These are phyloP conservation scores for Ustilago loliicola DNA, from an alignment of 1,284 basidiomycete genomes.

Conservation along the genomic window DNA sequence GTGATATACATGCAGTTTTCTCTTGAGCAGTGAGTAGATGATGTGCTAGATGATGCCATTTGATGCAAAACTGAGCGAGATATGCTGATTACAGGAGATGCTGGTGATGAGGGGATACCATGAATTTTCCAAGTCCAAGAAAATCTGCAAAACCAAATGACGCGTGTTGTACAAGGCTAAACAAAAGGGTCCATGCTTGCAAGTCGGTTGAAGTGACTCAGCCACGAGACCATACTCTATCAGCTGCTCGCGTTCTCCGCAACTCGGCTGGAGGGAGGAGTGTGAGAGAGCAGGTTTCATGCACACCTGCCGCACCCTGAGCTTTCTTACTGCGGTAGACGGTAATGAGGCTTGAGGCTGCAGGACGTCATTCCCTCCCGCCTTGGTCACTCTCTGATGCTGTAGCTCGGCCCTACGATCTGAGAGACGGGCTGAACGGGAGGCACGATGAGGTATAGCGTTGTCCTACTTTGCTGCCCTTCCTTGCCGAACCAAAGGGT, in stretches of 20 bases:
- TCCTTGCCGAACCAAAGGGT: background rate
- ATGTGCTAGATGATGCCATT: no score
- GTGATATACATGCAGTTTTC: no score
- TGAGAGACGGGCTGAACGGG: background rate
- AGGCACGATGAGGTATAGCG: constrained; percentile 19
- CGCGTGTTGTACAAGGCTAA: no score
- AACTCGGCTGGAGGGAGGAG: background rate
- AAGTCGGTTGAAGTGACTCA: constrained; percentile 18
- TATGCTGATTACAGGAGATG: no score
- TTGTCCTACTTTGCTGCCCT: constrained; percentile 13
- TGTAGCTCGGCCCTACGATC: background rate
- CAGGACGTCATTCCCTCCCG: constrained; percentile 15
- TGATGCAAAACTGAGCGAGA: no score
- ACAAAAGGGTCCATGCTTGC: background rate
- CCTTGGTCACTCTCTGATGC: background rate
- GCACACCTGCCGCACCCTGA: background rate
- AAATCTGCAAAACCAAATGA: no score
- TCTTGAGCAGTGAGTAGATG: no score
- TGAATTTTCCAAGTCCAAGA: no score
- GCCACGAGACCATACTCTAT: constrained; percentile 9
- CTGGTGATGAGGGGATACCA: no score
- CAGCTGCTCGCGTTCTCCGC: constrained; percentile 17
- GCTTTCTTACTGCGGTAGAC: background rate
- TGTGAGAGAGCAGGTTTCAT: constrained; percentile 1
- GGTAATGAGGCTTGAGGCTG: background rate